Conservation (phyloP, 164 flowering plant genomes). For the Macadamia integrifolia region DNA sequence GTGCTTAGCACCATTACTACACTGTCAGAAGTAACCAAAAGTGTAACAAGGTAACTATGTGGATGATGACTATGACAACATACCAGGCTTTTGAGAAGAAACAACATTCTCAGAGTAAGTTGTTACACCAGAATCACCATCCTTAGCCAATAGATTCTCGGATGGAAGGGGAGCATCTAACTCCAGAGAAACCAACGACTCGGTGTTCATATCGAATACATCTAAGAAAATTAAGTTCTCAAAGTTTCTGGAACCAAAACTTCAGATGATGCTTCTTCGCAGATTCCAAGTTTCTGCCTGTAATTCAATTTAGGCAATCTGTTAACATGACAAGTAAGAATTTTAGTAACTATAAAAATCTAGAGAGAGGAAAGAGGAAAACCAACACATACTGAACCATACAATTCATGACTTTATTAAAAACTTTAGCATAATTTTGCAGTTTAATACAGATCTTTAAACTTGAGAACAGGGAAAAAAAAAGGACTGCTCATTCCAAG, state of each 20-base stretch:
- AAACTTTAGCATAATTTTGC: too few relatives aligned
- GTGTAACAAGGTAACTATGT: not conserved
- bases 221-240: conserved; percentile 4
- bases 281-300: not conserved
- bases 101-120: conserved; percentile 9
- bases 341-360: not conserved
- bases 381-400: not conserved
- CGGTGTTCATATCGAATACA: conserved; percentile 11
- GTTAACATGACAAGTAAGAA: conserved; percentile 1
- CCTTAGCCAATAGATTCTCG: conserved; percentile 7
- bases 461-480: too few relatives aligned
- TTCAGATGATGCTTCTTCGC: conserved; percentile 2
- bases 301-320: not conserved
- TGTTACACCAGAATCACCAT: conserved; percentile 18
- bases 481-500: too few relatives aligned
- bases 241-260: conserved; percentile 1
- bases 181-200: conserved; percentile 10
- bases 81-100: conserved; percentile 25
- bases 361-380: not conserved
- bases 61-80: not conserved
- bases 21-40: not conserved
- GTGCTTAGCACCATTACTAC: not conserved
- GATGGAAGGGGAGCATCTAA: conserved; percentile 12
- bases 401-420: not conserved
- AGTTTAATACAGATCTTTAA: too few relatives aligned